These are phyloP conservation scores for Cystofilobasidium ferigula DNA, from an alignment of 768 basidiomycete genomes.

Conservation along the genomic window DNA sequence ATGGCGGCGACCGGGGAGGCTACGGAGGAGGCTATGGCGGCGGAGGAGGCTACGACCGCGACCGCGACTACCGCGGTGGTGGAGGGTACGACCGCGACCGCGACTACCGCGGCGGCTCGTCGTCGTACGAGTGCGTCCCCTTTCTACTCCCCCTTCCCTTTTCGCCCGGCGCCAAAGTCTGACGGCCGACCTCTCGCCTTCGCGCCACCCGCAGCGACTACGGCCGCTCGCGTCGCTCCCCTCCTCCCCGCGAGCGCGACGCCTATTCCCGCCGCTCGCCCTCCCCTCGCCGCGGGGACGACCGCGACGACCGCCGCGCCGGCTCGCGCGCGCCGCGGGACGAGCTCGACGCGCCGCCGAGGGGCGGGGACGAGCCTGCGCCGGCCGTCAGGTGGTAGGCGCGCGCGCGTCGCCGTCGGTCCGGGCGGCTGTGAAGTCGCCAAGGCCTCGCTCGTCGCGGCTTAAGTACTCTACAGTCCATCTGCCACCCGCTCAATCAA, in stretches of 20 bases:
- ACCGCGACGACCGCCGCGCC: neutral
- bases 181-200: neutral
- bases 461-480: too few species aligned
- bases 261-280: neutral
- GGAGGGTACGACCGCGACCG: slow-evolving; percentile 8
- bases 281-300: neutral
- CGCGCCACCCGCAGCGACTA: slow-evolving; percentile 8
- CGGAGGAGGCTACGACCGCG: neutral
- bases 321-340: neutral
- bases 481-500: too few species aligned
- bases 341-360: neutral
- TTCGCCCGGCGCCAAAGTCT: neutral
- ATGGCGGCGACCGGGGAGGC: slow-evolving; percentile 8
- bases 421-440: too few species aligned
- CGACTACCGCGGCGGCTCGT: neutral
- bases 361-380: neutral
- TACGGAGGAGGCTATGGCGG: slow-evolving; percentile 9
- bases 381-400: neutral
- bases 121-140: slow-evolving; percentile 5
- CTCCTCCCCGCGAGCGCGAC: neutral
- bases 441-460: too few species aligned
- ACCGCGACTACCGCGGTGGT: slow-evolving; percentile 3
- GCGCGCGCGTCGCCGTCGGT: too few species aligned
- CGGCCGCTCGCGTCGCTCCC: neutral
- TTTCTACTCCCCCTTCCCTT: neutral